Base-by-base conservation (phyloP, 2,329 filamentous ascomycete genomes). In the Pseudopithomyces chartarum region DNA sequence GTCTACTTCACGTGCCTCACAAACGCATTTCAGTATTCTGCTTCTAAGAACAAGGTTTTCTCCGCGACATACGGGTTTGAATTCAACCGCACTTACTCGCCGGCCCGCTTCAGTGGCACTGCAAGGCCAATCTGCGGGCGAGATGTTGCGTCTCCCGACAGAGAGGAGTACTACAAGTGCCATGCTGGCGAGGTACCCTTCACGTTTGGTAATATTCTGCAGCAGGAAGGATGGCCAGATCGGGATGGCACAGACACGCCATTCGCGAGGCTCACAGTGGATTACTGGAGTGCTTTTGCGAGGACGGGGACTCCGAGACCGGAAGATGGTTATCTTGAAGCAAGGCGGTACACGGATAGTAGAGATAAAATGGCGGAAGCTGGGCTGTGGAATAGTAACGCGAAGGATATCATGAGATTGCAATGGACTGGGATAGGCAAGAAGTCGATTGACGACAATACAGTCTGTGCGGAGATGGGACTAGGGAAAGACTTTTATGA, bases 41-140 rank as follows among this genome's bases (percentile, higher is more conserved):
- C 68, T 17, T 62, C 67, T n/a, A 65, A 44, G 58, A 74, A 71
- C 55, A 43, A 51, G 42, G 66, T 71, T 29, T 76, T 79, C 54
- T 56, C 54, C 6, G n/a, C 59, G 5, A 60, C 70, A 5, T 79
- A 76, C 64, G 66, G 68, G 48, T 79, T 72, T 61, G 56, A 73
- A 51, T 77, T 79, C 69, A 78, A 80, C 63, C 68, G 77, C 46
- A 79, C 75, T 6, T 80, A 78, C 65, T 75, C 75, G 46, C 65
- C 78, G 73, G 58, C 59, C 59, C 29, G 63, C 73, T 13, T 67
- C 69, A 22, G 11, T 7, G 38, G 33, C 1, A 54, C 62, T 15
- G 73, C 71, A 0, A 54, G 62, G 1, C 56, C 13, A 8, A 26
- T 54, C 3, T 61, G 59, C 39, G 59, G 56, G 0, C 63, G 67